These are phyloP conservation scores for Lupinus albus DNA, from an alignment of 306 rosid species.

Conservation along the genomic window DNA sequence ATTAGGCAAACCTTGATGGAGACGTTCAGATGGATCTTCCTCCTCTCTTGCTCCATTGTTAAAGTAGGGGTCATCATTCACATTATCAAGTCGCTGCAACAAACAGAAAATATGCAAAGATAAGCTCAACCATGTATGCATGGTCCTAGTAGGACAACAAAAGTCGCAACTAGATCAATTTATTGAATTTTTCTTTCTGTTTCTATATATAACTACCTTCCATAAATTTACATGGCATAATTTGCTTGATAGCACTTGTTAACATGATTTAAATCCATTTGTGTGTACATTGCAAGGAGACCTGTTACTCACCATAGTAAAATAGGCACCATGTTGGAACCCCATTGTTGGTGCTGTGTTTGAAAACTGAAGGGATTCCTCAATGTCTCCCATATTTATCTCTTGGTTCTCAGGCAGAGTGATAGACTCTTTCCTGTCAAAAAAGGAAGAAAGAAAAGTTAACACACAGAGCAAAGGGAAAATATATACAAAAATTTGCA, in stretches of 20 bases:
- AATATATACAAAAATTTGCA: neutral
- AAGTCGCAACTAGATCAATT: neutral
- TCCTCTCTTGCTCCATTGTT: conserved; percentile 46
- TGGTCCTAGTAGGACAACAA: conserved; percentile 3
- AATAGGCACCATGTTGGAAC: conserved; percentile 58
- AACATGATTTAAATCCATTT: conserved; percentile 18
- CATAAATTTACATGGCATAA: neutral
- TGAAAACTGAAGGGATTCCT: conserved; percentile 53
- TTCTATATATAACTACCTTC: conserved; percentile 10
- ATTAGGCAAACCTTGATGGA: conserved; percentile 68
- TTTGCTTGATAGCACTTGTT: conserved; percentile 1
- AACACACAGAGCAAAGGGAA: neutral
- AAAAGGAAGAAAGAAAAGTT: neutral
- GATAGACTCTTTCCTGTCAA: conserved; percentile 64
- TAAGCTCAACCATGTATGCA: conserved; percentile 19
- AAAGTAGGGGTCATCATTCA: conserved; percentile 62
- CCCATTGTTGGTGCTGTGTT: conserved; percentile 44
- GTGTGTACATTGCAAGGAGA: conserved; percentile 17
- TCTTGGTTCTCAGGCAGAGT: conserved; percentile 62
- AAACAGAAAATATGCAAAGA: conserved; percentile 28
- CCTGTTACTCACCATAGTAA: conserved; percentile 61
- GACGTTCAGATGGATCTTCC: conserved; percentile 48
- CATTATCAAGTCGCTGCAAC: conserved; percentile 72
- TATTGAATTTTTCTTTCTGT: neutral
- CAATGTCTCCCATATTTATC: conserved; percentile 51